Base-by-base conservation (phyloP, 371 early-diverging fungal species). In the Apophysomyces elegans region DNA sequence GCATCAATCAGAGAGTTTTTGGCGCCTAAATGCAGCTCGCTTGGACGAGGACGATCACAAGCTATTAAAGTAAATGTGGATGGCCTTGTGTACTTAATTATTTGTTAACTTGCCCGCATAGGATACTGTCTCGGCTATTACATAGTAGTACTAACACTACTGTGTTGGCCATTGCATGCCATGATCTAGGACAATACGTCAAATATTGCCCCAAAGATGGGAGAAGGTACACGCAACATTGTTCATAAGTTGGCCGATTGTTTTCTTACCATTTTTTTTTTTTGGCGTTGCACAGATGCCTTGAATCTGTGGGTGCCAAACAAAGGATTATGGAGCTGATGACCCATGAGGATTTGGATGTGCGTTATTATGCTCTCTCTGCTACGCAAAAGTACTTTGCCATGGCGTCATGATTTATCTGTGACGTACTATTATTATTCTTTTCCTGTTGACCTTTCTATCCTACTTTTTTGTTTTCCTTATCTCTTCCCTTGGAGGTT, bases 171-270 rank as follows among this genome's bases (percentile, higher is more conserved):
- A 90, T 98, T 18, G 95, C 96, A 3, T 92, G 92, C 59, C 91
- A 93, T 67, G 99, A 98, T 74, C 68, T 98, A 62, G 95, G 96
- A 14, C 95, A 96, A 79, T 97, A 91, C 72, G 91, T 93, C 59
- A 95, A 95, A 83, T 86, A 91, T 61, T 83, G 80, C 56, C 84
- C 91, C 21, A 83, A 84, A 9, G 70, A 66, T 45, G 97, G 95
- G 39, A 97, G 93, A 79, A 88, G 83, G 90, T 91, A 81, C 59
- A 72, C 14, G 47, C 47, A 18, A 43, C 18, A 36, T 26, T 4
- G 45, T 18, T 5, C 1, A 37, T n/a, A 32, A 38, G 32, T 26
- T 26, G 32, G 2, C 2, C 3, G 32, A 26, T 26, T 2, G 32
- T 26, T 2, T 26, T 3, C 32, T 26, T 26, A 26, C 32, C 1